Base-by-base conservation (phyloP, 2,329 filamentous ascomycete genomes). In the Metarhizium humberi region DNA sequence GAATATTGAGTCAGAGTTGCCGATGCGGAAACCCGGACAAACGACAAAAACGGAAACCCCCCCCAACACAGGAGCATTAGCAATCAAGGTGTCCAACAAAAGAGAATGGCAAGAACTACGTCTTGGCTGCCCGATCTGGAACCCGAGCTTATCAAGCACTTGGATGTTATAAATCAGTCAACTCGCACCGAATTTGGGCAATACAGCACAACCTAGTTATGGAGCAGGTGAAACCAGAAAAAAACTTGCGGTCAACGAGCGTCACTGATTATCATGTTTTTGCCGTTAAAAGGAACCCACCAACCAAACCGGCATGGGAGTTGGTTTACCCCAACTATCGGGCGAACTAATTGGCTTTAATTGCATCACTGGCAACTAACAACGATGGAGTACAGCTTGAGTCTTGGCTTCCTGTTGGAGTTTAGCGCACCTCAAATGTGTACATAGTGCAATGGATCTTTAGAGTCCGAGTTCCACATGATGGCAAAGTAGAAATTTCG, bases 391-490 rank as follows among this genome's bases (percentile, higher is more conserved):
- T 7, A 18, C 25, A 14, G n/a, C 11, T 18, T 60, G 58, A 50
- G 57, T 47, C 58, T 60, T 60, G 58, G 59, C 59, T 61, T 47
- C 58, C 58, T 50, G 36, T 57, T 57, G 25, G 40, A 55, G 62
- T 47, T 53, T 61, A 61, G 56, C 56, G 50, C 8, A 18, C 29
- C 29, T 4, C n/a, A 32, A 5, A 30, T 25, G 25, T 25, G 25
- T 4, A 20, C 20, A 20, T 20, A 25, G 25, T 25, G 3, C 3
- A 25, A 25, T 25, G 25, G 25, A 25, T 25, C 25, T 25, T 25
- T 4, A 25, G 25, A 25, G 25, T 25, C 43, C 43, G 43, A 43
- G 43, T 46, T 46, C 43, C 43, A 46, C 43, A 46, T 46, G 20
- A 25, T 6, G 13, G 40, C 25, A 25, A 25, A 25, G 25, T 25